phyloP scores from a whole-genome alignment of 495 filamentous ascomycete genomes.

The Penicillium maclennaniae region DNA sequence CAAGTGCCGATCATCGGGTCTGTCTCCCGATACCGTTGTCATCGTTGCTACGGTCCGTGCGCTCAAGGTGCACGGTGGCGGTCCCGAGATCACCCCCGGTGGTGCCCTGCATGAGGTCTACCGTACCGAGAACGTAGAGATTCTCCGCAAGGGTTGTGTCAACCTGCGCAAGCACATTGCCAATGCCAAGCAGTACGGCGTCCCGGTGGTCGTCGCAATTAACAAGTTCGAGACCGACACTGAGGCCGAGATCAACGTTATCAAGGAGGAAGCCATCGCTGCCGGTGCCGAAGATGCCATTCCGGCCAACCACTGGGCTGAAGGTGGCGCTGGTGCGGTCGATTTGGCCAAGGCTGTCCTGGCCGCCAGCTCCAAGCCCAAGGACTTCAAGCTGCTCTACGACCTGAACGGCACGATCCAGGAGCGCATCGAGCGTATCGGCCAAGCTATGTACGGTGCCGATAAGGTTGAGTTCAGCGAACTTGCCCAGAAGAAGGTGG shows the following conservation, averaged over 20 bases:
- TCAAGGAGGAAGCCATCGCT: conserved; percentile 85
- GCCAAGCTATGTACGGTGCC: conserved; percentile 89
- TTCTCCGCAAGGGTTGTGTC: conserved; percentile 83
- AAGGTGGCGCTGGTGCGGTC: conserved; percentile 87
- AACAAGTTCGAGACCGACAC: conserved; percentile 96
- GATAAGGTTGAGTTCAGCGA: conserved; percentile 89
- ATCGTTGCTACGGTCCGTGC: conserved; percentile 94
- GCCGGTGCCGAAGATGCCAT: conserved; percentile 94
- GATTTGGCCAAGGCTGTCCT: conserved; percentile 88
- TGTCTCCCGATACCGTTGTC: conserved; percentile 88
- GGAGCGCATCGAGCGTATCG: conserved; percentile 88
- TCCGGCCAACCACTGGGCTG: conserved; percentile 93
- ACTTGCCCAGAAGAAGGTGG: conserved; percentile 90
- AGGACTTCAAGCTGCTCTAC: conserved; percentile 89
- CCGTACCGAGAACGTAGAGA: conserved; percentile 85
- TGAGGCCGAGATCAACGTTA: conserved; percentile 81
- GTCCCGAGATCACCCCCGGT: conserved; percentile 85
- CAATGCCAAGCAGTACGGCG: conserved; percentile 83
- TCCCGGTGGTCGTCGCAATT: conserved; percentile 96
- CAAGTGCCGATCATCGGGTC: conserved; percentile 92
- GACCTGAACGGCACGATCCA: conserved; percentile 74
- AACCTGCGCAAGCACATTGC: conserved; percentile 92
- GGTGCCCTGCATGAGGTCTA: conserved; percentile 80
- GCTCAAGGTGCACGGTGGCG: conserved; percentile 94
- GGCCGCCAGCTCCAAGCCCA: conserved; percentile 74